phyloP scores from a whole-genome alignment of 2,329 filamentous ascomycete species.

The Microcyclosporella mali region DNA sequence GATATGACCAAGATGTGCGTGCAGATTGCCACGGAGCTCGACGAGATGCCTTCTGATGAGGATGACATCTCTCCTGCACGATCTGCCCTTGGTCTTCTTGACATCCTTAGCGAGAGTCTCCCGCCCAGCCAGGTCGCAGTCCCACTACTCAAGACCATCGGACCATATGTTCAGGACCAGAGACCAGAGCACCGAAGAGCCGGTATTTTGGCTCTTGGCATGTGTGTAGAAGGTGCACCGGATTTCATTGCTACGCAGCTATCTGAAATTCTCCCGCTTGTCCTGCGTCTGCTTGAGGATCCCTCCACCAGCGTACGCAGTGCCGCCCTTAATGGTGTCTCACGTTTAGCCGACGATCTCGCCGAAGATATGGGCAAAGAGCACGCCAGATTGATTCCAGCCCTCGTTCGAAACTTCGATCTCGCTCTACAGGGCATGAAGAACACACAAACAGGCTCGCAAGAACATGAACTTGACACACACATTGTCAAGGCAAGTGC shows the following conservation, averaged over 20 bases:
- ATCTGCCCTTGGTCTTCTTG: conserved; percentile 78
- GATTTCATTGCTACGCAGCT: conserved; percentile 96
- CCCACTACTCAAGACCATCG: conserved; percentile 79
- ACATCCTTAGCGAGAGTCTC: conserved; percentile 79
- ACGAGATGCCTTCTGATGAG: conserved; percentile 63
- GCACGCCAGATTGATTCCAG: conserved; percentile 76
- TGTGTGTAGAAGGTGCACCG: conserved; percentile 91
- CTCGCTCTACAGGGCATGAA: conserved; percentile 63
- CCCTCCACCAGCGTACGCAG: conserved; percentile 77
- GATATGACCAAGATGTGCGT: conserved; percentile 82
- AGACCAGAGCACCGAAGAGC: conserved; percentile 79
- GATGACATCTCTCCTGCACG: conserved; percentile 82
- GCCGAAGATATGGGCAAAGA: conserved; percentile 82
- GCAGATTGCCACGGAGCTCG: conserved; percentile 83
- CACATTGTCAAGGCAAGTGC: conserved; percentile 86
- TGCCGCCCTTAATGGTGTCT: conserved; percentile 79
- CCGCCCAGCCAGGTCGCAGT: conserved; percentile 92
- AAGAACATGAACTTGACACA: conserved; percentile 65
- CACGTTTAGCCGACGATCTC: conserved; percentile 86
- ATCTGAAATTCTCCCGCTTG: conserved; percentile 73
- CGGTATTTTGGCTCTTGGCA: conserved; percentile 84
- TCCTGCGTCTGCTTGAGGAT: conserved; percentile 78
- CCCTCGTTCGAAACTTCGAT: conserved; percentile 83
- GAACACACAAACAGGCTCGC: conserved; percentile 37
- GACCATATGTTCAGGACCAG: conserved; percentile 67